Evolutionary conservation across 352 stramenopile genomes (phyloP).

Genomic region (Phytophthora pistaciae): DNA sequence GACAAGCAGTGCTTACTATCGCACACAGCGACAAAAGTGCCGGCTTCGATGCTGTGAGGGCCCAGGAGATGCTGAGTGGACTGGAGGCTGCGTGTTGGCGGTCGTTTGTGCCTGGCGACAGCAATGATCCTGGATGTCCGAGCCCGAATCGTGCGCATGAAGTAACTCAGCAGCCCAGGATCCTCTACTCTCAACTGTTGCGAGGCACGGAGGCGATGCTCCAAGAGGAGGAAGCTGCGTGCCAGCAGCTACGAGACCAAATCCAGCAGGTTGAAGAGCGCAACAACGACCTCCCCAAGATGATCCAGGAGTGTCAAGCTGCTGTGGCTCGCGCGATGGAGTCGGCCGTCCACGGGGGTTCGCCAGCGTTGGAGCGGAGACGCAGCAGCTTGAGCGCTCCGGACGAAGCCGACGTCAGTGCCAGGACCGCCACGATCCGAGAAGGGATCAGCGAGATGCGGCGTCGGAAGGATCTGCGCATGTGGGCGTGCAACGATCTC

Average conservation of each 20-base stretch:
- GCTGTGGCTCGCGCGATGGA: slow-evolving; percentile 29
- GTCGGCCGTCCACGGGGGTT: slow-evolving; percentile 12
- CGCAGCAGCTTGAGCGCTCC: not conserved
- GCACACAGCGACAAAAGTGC: not conserved
- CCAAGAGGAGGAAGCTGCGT: slow-evolving; percentile 21
- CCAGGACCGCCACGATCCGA: slow-evolving; percentile 38
- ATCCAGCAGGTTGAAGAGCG: slow-evolving; percentile 31
- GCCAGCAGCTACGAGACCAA: slow-evolving; percentile 23
- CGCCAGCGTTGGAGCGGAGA: not conserved
- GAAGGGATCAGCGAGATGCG: slow-evolving; percentile 49
- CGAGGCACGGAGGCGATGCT: slow-evolving; percentile 42
- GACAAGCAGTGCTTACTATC: slow-evolving; percentile 11
- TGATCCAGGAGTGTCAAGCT: slow-evolving; percentile 39
- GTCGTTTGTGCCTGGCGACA: slow-evolving; percentile 1
- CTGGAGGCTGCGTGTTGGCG: slow-evolving; percentile 56
- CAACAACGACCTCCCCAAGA: slow-evolving; percentile 43
- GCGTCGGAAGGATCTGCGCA: slow-evolving; percentile 55
- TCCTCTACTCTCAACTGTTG: slow-evolving; percentile 49
- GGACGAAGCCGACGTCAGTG: slow-evolving; percentile 10
- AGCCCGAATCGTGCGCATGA: not conserved
- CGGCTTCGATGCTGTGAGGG: not conserved
- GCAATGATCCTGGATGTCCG: not conserved
- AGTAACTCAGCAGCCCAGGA: slow-evolving; percentile 3
- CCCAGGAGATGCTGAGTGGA: slow-evolving; percentile 29
- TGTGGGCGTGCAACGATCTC: slow-evolving; percentile 66